Base-by-base conservation (phyloP, 2,329 filamentous ascomycete species). In the Apiospora malaysiana region DNA sequence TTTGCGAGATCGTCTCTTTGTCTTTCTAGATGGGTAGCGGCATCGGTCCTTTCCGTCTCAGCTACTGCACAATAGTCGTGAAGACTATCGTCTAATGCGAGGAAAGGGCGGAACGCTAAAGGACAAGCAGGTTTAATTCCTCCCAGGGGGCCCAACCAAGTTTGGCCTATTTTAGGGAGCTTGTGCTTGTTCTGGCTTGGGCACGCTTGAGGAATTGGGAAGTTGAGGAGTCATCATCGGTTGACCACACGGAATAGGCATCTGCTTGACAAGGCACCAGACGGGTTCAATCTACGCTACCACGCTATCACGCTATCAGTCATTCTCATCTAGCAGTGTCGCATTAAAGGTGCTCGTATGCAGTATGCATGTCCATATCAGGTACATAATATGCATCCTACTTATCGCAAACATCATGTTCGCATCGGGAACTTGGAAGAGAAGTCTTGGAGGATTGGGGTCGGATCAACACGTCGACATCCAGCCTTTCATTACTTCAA, bases 221-320 rank as follows among this genome's bases (percentile, higher is more conserved):
- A 32, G 3, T 32, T 32, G 32, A 6, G 32, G 32, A 32, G 32
- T 32, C 32, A 32, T 32, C 32, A 12, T 63, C 32, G 56, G 32
- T 40, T 32, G 18, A 40, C 40, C 40, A 8, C 7, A 14, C 32
- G 21, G 32, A 63, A 40, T 63, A 63, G 56, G 56, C 56, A 63
- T 40, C 21, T 63, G 56, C 56, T 40, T 12, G 40, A 16, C 14
- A 40, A 14, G 16, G 42, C 42, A 18, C 42, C 10, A 43, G 9
- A 2, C 5, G 27, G 27, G n/a, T 21, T 27, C 56, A 23, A n/a
- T 40, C 18, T 40, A 32, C 18, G 21, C 56, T 63, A 63, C 40
- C 32, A 32, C 32, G 32, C 56, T 63, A 63, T 63, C 32, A 32
- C 32, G 32, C 56, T 63, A 63, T 63, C 56, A 63, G 56, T 40